A percentile compares a stretch with the other conserved stretches of the same genome.
These are phyloP conservation scores for Hanseniaspora occidentalis DNA, from an alignment of 805 yeast genomes.

Conservation along the genomic window DNA sequence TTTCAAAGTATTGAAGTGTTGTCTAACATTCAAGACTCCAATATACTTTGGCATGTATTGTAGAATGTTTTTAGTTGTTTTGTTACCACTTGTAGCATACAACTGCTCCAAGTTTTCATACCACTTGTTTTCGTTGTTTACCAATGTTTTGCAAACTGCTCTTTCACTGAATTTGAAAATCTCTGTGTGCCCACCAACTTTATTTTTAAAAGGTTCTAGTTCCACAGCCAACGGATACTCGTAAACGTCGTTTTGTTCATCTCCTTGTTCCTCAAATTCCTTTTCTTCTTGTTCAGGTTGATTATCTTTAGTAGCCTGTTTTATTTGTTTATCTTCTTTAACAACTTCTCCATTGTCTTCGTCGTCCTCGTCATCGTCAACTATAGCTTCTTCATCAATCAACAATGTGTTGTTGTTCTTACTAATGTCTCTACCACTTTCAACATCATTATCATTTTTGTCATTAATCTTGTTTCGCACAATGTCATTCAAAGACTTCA, in stretches of 20 bases:
- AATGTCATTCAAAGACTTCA: too few species aligned
- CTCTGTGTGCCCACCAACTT: slow-evolving; percentile 98
- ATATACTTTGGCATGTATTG: slow-evolving; percentile 87
- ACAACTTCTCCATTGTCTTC: too few species aligned
- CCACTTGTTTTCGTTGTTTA: slow-evolving; percentile 82
- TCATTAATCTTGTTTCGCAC: too few species aligned
- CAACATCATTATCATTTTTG: background rate
- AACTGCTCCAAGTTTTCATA: slow-evolving; percentile 76
- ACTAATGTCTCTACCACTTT: slow-evolving; percentile 5
- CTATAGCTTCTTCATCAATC: slow-evolving; percentile 6
- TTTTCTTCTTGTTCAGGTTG: slow-evolving; percentile 2
- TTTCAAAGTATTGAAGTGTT: slow-evolving; percentile 31
- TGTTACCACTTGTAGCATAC: background rate
- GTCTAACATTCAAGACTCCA: slow-evolving; percentile 88
- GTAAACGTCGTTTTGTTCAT: slow-evolving; percentile 21
- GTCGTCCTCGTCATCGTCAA: slow-evolving; percentile 3
- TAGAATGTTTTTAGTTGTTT: slow-evolving; percentile 58
- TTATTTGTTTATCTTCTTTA: too few species aligned
- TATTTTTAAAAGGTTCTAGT: slow-evolving; percentile 78
- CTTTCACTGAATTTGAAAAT: slow-evolving; percentile 81
- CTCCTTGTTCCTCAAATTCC: slow-evolving; percentile 8
- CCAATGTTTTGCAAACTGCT: slow-evolving; percentile 89
- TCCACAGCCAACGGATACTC: slow-evolving; percentile 72
- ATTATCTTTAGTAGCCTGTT: too few species aligned
- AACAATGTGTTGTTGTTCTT: slow-evolving; percentile 6